Evolutionary conservation across 2,329 filamentous ascomycete genomes (phyloP), one percentile per base, ranked within the genome.

Genomic region (Torrubiellomyces zombiae): DNA sequence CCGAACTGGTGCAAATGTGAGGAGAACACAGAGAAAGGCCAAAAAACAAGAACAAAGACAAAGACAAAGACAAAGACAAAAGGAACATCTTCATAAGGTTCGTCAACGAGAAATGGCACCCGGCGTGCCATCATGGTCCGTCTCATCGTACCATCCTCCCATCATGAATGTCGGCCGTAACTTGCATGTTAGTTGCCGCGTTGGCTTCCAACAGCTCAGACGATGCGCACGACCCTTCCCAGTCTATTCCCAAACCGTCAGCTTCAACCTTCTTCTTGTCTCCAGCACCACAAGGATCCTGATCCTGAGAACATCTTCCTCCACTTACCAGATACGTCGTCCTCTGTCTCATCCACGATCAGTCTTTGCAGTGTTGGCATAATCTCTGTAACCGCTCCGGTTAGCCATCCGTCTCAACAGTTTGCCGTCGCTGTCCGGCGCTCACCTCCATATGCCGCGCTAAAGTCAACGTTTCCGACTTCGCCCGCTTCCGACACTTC

Each of bases 241-340:
- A 69, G 30, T 67, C 63, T 65, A 30, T 14, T 26, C 23, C 28
- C 9, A 14, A 14, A 36, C 25, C 27, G 36, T 41, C 32, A 43
- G 32, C 32, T 32, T 26, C 20, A 22, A 22, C 8, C 8, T 22
- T 17, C 10, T 9, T 13, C 14, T 12, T 10, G 12, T 24, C 12
- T 18, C 17, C 8, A 21, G 15, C 18, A 13, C 4, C 10, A 10
- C 17, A 12, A n/a, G 17, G 9, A 8, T 15, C n/a, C 13, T 11
- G 7, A 9, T 14, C 10, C 8, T n/a, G 6, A 11, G n/a, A 14
- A 21, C 19, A 22, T n/a, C n/a, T n/a, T n/a, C n/a, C 8, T 16
- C 7, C 14, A 60, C 63, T 51, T 63, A 67, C 66, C 65, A 35
- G 65, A 68, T 36, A 50, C 63, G 27, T 70, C 66, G 26, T 70